phyloP scores from a whole-genome alignment of 2,329 filamentous ascomycete species.

The Colletotrichum sp. region DNA sequence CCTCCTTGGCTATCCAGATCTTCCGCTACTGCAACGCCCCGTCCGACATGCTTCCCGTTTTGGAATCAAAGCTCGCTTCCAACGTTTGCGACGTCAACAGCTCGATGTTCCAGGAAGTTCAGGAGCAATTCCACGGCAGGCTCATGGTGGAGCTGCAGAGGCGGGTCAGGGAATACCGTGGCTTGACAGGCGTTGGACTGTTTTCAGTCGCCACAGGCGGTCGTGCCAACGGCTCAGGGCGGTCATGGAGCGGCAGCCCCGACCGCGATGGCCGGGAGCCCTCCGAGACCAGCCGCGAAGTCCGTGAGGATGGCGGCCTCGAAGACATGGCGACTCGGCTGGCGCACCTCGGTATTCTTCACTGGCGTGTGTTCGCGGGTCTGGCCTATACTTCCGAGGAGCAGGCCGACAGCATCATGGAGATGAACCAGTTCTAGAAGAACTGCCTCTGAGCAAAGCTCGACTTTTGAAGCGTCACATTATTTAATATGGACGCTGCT shows the following conservation, averaged over 20 bases:
- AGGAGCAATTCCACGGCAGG: slow-evolving; percentile 53
- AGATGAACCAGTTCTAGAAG: slow-evolving; percentile 28
- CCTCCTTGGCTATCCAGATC: slow-evolving; percentile 62
- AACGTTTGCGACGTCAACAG: slow-evolving; percentile 49
- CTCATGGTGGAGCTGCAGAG: slow-evolving; percentile 53
- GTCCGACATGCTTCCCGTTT: slow-evolving; percentile 48
- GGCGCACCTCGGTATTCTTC: slow-evolving; percentile 82
- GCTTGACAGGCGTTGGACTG: slow-evolving; percentile 56
- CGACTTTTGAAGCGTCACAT: background rate
- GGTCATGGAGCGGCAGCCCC: slow-evolving; percentile 36
- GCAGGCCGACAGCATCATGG: slow-evolving; percentile 37
- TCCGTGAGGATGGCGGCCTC: slow-evolving; percentile 58
- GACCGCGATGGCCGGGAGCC: slow-evolving; percentile 29
- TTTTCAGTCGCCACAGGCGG: slow-evolving; percentile 62
- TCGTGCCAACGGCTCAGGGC: slow-evolving; percentile 44
- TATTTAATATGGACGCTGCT: background rate
- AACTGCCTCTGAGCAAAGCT: background rate
- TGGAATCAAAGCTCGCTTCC: slow-evolving; percentile 55
- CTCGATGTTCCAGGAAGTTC: slow-evolving; percentile 52
- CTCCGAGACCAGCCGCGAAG: slow-evolving; percentile 40
- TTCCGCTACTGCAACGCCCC: slow-evolving; percentile 62
- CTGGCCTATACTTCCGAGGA: slow-evolving; percentile 67
- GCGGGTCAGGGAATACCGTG: slow-evolving; percentile 58
- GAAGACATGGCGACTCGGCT: slow-evolving; percentile 77
- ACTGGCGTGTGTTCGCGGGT: slow-evolving; percentile 88